Base-by-base conservation (phyloP, 1,284 basidiomycete species). In the Ceratobasidium sp. region DNA sequence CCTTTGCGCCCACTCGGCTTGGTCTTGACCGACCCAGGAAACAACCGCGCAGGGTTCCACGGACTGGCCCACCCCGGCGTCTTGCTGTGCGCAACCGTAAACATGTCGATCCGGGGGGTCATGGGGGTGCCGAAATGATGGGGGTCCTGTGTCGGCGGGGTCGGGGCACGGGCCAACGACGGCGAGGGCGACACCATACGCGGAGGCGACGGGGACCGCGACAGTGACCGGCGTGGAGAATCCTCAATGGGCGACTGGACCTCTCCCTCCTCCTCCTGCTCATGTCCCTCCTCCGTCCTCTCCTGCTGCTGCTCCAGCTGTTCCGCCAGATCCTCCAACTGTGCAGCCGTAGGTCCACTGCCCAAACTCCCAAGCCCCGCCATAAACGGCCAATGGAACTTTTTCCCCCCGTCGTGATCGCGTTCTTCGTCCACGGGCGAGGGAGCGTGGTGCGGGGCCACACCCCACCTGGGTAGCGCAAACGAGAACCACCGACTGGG, bases 11-110 rank as follows among this genome's bases (percentile, higher is more conserved):
- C 25, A 15, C 47, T 47, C 8, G 60, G 53, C 13, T 15, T 42
- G 17, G 35, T 42, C 27, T 31, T 31, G 31, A 47, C 47, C 43
- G 58, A 25, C 10, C 49, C 35, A 4, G 60, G 55, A 31, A 43
- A 70, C 38, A 68, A 56, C 25, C 43, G 67, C 62, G 84, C 80
- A 25, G 85, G 80, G 35, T 84, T 82, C 87, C 87, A 89, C 0
- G 88, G 88, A 20, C 84, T 82, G 70, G 89, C 86, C 86, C 87
- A 88, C 5, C 87, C 87, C 1, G 87, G 85, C 1, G 86, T 86
- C 68, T 78, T 78, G 71, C 79, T 84, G 64, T 89, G 86, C 7
- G 85, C 75, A 7, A 85, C 73, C 13, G 86, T 86, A 72, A 84
- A 84, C 81, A 80, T 1, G 77, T 76, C 13, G 83, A 82, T 71